phyloP scores from a whole-genome alignment of 2,329 filamentous ascomycete genomes.

The Nothomitra cinnamomea region DNA sequence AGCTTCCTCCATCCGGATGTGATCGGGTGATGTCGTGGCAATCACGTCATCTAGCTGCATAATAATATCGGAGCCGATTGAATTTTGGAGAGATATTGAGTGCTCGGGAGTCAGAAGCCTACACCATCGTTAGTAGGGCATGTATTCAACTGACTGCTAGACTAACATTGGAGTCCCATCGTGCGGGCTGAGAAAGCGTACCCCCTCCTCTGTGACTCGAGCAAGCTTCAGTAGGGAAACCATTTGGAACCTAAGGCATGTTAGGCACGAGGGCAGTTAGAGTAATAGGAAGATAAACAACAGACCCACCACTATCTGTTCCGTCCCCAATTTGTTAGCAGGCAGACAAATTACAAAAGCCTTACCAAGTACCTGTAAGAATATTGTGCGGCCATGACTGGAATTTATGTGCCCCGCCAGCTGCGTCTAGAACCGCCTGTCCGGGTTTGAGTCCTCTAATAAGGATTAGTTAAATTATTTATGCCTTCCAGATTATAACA shows the following conservation, averaged over 20 bases:
- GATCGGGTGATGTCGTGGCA: slow-evolving; percentile 84
- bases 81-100: slow-evolving; percentile 90
- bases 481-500: background rate
- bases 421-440: slow-evolving; percentile 67
- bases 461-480: background rate
- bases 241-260: slow-evolving; percentile 75
- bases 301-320: slow-evolving; percentile 28
- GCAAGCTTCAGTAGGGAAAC: slow-evolving; percentile 88
- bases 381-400: slow-evolving; percentile 95
- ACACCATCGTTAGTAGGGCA: slow-evolving; percentile 1
- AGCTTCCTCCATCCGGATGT: slow-evolving; percentile 73
- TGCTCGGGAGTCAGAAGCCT: slow-evolving; percentile 88
- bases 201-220: slow-evolving; percentile 86
- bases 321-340: background rate
- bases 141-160: background rate
- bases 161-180: slow-evolving; percentile 75
- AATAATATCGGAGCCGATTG: slow-evolving; percentile 94
- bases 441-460: slow-evolving; percentile 73
- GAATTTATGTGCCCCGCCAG: slow-evolving; percentile 85
- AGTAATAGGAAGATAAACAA: slow-evolving; percentile 10
- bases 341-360: slow-evolving; percentile 16
- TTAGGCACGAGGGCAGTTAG: background rate
- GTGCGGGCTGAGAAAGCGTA: slow-evolving; percentile 89
- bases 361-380: slow-evolving; percentile 46
- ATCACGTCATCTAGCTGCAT: slow-evolving; percentile 99